phyloP scores from a whole-genome alignment of 2,329 filamentous ascomycete genomes.

The Ophiocordyceps australis region DNA sequence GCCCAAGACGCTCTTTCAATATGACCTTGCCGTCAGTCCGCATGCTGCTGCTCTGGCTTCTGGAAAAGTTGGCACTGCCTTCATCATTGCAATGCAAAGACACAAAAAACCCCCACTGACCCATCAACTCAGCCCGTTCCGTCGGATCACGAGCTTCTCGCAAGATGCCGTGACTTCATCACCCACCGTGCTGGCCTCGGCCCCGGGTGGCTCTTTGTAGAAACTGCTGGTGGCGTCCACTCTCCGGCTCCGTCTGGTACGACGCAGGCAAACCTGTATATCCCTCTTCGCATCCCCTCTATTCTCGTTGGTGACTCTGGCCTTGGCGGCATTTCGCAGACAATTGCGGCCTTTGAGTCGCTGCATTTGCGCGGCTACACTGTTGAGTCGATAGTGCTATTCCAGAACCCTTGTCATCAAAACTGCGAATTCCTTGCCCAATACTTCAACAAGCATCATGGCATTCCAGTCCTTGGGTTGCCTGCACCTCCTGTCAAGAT shows the following conservation, averaged over 20 bases:
- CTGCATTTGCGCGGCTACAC: slow-evolving; percentile 64
- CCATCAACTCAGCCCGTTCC: slow-evolving; percentile 21
- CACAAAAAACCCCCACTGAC: slow-evolving; percentile 2
- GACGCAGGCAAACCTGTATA: slow-evolving; percentile 62
- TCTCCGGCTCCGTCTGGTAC: slow-evolving; percentile 61
- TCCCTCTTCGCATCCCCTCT: slow-evolving; percentile 53
- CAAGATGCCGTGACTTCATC: slow-evolving; percentile 18
- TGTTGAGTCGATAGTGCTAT: slow-evolving; percentile 50
- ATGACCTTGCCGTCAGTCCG: slow-evolving; percentile 56
- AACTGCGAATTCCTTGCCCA: slow-evolving; percentile 50
- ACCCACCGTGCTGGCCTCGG: slow-evolving; percentile 19
- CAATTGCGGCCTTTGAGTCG: slow-evolving; percentile 67
- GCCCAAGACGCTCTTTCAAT: slow-evolving; percentile 47
- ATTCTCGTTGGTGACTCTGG: slow-evolving; percentile 58
- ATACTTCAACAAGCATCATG: slow-evolving; percentile 44
- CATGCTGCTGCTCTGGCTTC: slow-evolving; percentile 46
- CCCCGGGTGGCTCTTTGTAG: slow-evolving; percentile 48
- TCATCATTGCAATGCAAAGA: too few relatives aligned
- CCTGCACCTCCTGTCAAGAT: slow-evolving; percentile 37
- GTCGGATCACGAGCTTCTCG: slow-evolving; percentile 30
- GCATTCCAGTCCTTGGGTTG: slow-evolving; percentile 36
- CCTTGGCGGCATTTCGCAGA: slow-evolving; percentile 64
- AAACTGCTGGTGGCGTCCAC: slow-evolving; percentile 70
- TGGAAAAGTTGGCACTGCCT: too few relatives aligned
- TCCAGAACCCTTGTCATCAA: slow-evolving; percentile 44